A percentile compares a stretch with the other conserved stretches of the same genome.
These are phyloP conservation scores for Tricholoma matsutake DNA, from an alignment of 768 basidiomycete species.

Conservation along the genomic window DNA sequence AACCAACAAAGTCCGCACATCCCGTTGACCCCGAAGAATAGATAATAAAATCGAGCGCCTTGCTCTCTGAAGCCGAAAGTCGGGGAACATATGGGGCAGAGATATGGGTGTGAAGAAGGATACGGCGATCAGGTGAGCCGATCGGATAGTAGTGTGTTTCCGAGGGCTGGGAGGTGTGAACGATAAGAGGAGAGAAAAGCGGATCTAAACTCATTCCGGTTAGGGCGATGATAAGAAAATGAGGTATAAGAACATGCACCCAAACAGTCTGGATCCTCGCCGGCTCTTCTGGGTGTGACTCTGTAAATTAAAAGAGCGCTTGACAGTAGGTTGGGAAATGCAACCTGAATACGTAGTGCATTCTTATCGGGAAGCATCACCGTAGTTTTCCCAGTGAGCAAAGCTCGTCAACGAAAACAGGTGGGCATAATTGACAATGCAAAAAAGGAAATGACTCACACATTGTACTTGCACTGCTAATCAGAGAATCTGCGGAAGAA, in stretches of 20 bases:
- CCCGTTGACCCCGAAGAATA: constrained; percentile 49
- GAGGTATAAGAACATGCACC: constrained; percentile 23
- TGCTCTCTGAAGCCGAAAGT: constrained; percentile 14
- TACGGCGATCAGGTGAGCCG: constrained; percentile 29
- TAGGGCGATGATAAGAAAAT: constrained; percentile 2
- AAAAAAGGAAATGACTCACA: constrained; percentile 36
- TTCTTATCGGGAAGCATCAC: constrained; percentile 30
- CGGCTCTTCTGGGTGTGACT: constrained; percentile 32
- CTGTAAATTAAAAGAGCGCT: constrained; percentile 67
- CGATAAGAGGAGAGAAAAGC: constrained; percentile 61
- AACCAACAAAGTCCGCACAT: constrained; percentile 40
- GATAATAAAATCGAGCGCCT: constrained; percentile 53
- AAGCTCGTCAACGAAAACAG: constrained; percentile 28
- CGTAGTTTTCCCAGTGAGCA: constrained; percentile 34
- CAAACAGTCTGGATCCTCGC: constrained; percentile 27
- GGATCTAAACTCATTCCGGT: constrained; percentile 35
- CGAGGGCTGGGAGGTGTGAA: constrained; percentile 52
- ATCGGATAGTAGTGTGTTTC: constrained; percentile 74
- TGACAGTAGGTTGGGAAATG: constrained; percentile 54
- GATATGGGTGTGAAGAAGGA: constrained; percentile 67
- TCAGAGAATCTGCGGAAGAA: constrained; percentile 28
- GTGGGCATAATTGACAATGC: background rate
- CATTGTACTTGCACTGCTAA: constrained; percentile 32
- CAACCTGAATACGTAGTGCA: constrained; percentile 41
- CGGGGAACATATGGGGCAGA: constrained; percentile 64